Evolutionary conservation across 2,329 filamentous ascomycete genomes (phyloP), one percentile per base, ranked within the genome.

Genomic region (Magnaporthiopsis rhizophila): DNA sequence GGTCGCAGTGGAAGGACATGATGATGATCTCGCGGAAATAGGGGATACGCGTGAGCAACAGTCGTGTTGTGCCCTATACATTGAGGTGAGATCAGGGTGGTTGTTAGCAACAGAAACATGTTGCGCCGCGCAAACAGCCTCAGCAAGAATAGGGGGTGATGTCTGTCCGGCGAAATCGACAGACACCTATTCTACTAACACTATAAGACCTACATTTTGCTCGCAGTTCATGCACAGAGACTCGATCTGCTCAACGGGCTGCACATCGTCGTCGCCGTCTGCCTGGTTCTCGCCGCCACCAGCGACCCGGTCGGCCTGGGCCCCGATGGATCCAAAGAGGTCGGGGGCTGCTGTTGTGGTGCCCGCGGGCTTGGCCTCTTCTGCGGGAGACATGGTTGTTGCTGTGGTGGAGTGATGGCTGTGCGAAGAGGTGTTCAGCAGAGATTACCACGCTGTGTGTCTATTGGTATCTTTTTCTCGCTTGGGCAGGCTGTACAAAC

Each of bases 21-120:
- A 99, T 86, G 72, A 99, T 92, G 68, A 99, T 88, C 76, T 99
- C 94, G 79, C 92, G 92, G 82, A 99, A 99, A 83, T 92, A 98
- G 21, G 95, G 95, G 64, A 99, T 97, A 68, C 87, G 87, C 21
- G 96, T 96, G 64, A 99, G 86, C 58, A 99, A 86, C 28, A 99
- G 85, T 65, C 89, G 86, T 18, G 95, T 99, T 1, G 81, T 85
- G 71, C 95, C 95, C 90, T 53, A 53, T 53, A 21, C 38, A 21
- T 53, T 50, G 18, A 15, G 45, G 45, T 12, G 18, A 96, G 66
- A 7, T 18, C 21, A n/a, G 21, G 45, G 3, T 24, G 45, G 21
- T 11, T 38, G 32, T 60, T 24, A n/a, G 58, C 8, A 28, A 21
- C 26, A 8, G 26, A 0, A 15, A 26, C 3, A 9, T 9, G 69